These are phyloP conservation scores for Vaccinium darrowii DNA, from an alignment of 148 eudicot genomes.

Conservation along the genomic window DNA sequence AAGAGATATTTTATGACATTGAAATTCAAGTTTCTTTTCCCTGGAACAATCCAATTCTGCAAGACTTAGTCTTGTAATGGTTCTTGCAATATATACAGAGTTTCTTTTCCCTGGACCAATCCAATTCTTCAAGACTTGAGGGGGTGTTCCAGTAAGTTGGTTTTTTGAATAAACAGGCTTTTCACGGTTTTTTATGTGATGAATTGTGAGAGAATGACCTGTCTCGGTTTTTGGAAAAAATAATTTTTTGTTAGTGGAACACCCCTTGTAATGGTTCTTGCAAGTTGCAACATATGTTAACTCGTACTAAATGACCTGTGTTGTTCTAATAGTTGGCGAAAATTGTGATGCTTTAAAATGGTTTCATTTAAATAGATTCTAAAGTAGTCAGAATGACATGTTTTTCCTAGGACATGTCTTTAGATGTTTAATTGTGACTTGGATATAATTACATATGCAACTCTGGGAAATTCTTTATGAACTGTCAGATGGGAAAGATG, in stretches of 20 bases:
- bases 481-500: neutral
- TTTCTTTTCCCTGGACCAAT: too few relatives aligned
- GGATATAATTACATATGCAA: neutral
- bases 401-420: neutral
- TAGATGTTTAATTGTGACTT: neutral
- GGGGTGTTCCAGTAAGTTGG: too few relatives aligned
- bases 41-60: neutral
- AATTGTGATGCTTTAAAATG: neutral
- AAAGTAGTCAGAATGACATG: neutral
- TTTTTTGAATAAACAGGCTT: too few relatives aligned
- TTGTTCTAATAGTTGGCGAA: neutral
- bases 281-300: neutral
- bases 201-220: too few relatives aligned
- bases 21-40: neutral
- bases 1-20: neutral
- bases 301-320: neutral
- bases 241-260: too few relatives aligned
- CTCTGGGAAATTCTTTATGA: neutral
- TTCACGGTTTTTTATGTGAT: too few relatives aligned
- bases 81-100: neutral
- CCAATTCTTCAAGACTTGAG: too few relatives aligned
- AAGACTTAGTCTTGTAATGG: neutral
- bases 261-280: neutral
- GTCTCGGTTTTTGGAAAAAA: too few relatives aligned
- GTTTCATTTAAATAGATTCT: neutral